A percentile compares a stretch with the other conserved stretches of the same genome.
Evolutionary conservation across 176 grass and related monocot genomes (phyloP).

Genomic region (Oryza meyeriana): DNA sequence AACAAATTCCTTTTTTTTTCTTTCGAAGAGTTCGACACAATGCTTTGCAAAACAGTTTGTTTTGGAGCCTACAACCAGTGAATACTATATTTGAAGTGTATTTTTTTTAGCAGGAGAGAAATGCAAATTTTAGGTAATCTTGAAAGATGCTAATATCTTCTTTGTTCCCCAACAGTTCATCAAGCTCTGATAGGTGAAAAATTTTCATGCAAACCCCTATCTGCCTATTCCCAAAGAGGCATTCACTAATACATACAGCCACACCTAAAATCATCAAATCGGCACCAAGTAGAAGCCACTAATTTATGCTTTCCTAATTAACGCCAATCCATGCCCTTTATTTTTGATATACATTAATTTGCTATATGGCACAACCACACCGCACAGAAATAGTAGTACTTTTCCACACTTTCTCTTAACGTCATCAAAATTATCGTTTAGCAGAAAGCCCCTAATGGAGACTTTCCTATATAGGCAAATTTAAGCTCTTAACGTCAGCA

Average conservation of each 20-base stretch:
- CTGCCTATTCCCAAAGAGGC: neutral
- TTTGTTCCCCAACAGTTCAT: neutral
- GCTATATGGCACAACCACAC: neutral
- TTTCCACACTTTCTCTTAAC: neutral
- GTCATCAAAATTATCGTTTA: constrained; percentile 2
- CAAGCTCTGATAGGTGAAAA: neutral
- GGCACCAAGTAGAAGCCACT: neutral
- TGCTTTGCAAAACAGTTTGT: constrained; percentile 4
- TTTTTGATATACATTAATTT: neutral
- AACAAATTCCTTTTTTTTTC: neutral
- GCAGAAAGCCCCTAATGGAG: neutral
- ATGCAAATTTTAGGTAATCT: neutral
- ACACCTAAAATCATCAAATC: neutral
- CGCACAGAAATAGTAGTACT: neutral
- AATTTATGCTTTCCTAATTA: neutral
- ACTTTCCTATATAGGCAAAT: neutral
- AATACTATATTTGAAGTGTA: neutral
- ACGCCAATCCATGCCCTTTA: neutral
- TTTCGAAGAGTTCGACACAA: neutral
- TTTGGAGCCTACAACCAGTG: neutral
- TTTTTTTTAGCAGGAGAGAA: neutral
- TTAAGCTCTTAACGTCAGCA: neutral
- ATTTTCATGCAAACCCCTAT: neutral
- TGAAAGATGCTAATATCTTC: neutral
- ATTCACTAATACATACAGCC: neutral